Evolutionary conservation across 148 eudicot species (phyloP).

Genomic region (Beta vulgaris): DNA sequence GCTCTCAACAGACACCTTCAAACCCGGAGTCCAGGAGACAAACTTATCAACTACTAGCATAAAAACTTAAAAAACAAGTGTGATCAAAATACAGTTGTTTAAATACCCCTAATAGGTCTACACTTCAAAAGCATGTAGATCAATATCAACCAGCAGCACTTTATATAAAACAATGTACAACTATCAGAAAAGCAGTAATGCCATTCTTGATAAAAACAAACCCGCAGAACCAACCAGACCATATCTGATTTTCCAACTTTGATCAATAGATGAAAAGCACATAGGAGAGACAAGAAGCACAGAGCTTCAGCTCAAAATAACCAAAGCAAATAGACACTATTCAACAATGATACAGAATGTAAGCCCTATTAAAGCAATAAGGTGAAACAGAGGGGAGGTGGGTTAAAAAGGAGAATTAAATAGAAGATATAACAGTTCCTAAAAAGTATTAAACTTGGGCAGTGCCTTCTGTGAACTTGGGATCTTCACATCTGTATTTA

Average conservation of each 20-base stretch:
- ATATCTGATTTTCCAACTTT: not conserved
- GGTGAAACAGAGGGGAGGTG: not conserved
- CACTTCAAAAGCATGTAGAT: too few relatives aligned
- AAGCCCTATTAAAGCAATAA: conserved; percentile 6
- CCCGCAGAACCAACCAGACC: not conserved
- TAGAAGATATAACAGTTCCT: not conserved
- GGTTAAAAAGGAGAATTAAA: not conserved
- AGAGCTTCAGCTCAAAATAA: not conserved
- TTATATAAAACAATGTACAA: too few relatives aligned
- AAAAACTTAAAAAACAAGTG: too few relatives aligned
- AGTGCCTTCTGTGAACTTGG: conserved; percentile 94
- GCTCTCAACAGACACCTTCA: too few relatives aligned
- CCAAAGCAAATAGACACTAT: conserved; percentile 1
- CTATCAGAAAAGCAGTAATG: too few relatives aligned
- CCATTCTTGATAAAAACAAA: too few relatives aligned
- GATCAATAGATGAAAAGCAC: not conserved
- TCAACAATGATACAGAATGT: conserved; percentile 16
- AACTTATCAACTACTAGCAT: too few relatives aligned
- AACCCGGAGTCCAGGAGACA: too few relatives aligned
- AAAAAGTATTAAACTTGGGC: conserved; percentile 60
- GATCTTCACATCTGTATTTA: conserved; percentile 91
- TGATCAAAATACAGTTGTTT: too few relatives aligned
- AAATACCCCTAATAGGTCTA: too few relatives aligned
- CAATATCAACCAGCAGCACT: too few relatives aligned
- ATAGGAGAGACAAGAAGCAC: not conserved